Evolutionary conservation across 345 rosid species (phyloP).

Genomic region (Fremontodendron californicum): DNA sequence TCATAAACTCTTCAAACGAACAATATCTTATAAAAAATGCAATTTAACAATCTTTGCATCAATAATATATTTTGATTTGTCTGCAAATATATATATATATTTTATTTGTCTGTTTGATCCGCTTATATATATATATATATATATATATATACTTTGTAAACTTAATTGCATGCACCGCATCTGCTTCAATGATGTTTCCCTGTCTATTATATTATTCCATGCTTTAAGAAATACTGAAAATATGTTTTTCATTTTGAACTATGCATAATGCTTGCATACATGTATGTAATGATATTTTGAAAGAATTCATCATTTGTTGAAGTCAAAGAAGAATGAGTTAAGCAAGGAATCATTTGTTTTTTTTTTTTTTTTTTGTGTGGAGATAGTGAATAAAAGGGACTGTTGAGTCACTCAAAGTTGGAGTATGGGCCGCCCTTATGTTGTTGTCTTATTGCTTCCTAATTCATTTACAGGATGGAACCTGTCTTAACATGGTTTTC

Average conservation of each 20-base stretch:
- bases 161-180: not conserved
- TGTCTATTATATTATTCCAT: not conserved
- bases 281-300: not conserved
- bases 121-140: no score
- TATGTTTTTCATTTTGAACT: not conserved
- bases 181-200: not conserved
- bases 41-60: no score
- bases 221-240: not conserved
- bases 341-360: not conserved
- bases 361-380: not conserved
- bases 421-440: slow-evolving; percentile 16
- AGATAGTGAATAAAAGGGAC: not conserved
- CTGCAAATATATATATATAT: no score
- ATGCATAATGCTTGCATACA: not conserved
- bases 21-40: no score
- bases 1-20: no score
- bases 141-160: no score
- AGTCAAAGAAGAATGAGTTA: slow-evolving; percentile 7
- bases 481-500: no score
- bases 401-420: not conserved
- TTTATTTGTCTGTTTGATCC: no score
- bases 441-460: not conserved
- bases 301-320: not conserved
- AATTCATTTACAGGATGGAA: no score
- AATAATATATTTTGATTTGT: no score